Conservation (phyloP, 768 basidiomycete genomes). For the Amanita thiersii region DNA sequence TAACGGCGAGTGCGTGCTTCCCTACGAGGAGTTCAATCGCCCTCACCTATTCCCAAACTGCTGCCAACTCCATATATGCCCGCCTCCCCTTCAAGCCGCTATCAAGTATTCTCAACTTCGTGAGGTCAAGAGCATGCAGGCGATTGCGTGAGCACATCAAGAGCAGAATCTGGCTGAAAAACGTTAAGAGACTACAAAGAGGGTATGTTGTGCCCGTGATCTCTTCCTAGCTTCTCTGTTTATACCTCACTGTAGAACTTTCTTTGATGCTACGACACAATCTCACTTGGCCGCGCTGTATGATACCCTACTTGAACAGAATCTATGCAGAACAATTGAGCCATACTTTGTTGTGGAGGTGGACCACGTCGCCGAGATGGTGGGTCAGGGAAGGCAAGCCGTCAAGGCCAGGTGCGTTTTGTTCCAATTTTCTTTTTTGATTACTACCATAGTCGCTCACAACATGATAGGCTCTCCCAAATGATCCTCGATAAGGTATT, state of each 20-base stretch:
- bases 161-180: constrained; percentile 75
- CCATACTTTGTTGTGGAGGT: constrained; percentile 93
- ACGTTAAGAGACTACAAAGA: constrained; percentile 81
- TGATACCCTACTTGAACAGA: constrained; percentile 94
- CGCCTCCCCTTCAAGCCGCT: constrained; percentile 41
- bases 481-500: constrained; percentile 98
- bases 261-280: constrained; percentile 94
- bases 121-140: constrained; percentile 94
- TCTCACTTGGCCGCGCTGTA: constrained; percentile 91
- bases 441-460: neutral
- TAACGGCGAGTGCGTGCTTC: constrained; percentile 91
- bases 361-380: constrained; percentile 76
- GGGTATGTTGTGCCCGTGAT: constrained; percentile 35
- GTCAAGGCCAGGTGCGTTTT: constrained; percentile 82
- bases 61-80: constrained; percentile 94
- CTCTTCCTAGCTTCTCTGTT: neutral
- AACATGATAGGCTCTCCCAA: constrained; percentile 66
- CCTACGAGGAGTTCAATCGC: too few species aligned
- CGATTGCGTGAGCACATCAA: constrained; percentile 90
- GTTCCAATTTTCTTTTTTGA: neutral
- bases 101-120: constrained; percentile 79
- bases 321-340: constrained; percentile 90
- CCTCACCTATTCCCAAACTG: constrained; percentile 83
- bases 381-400: constrained; percentile 80
- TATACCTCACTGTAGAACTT: constrained; percentile 48